Base-by-base conservation (phyloP, 441 rosid species). In the California macrophylla region DNA sequence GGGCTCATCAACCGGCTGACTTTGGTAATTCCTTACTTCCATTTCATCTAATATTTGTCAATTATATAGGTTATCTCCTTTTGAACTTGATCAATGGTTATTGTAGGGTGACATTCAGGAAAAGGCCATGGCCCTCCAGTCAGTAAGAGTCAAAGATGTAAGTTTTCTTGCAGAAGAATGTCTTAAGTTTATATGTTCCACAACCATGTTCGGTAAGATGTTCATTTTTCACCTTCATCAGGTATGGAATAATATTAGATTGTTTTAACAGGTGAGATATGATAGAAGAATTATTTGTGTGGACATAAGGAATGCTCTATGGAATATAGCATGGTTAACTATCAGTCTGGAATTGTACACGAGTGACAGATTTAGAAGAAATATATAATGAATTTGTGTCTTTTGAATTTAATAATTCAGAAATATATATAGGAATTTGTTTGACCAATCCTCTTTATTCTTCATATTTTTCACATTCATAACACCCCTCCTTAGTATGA, bases 111-210 rank as follows among this genome's bases (percentile, higher is more conserved):
- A 86, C 78, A 85, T 94, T 75, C 97, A 88, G 81, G 98, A 88
- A 69, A 91, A 89, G 76, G 96, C 97, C 76, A 81, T 84, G 71
- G 87, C 93, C 60, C 83, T 94, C 69, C 97, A 91, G 83, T 85
- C 81, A 69, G 96, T 87, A 71, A 80, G 93, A 89, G 96, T 94
- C 58, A 85, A 91, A 85, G 96, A 91, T 83, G 98, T 91, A 86
- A 85, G 87, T 77, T 78, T 32, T 71, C 38, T 21, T 65, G 69
- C 34, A 45, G 40, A 6, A 36, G 40, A 36, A 36, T 36, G 40
- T 36, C 40, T 5, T 36, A 36, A 36, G 40, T 36, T 36, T 8
- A 6, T 36, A 36, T 36, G 40, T 8, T 36, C 40, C 9, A 1
- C 9, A 8, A 36, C 7, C 9, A 36, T 7, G 6, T 20, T 29